Conservation (phyloP, 805 yeast species). For the Schizosaccharomyces cryophilus region DNA sequence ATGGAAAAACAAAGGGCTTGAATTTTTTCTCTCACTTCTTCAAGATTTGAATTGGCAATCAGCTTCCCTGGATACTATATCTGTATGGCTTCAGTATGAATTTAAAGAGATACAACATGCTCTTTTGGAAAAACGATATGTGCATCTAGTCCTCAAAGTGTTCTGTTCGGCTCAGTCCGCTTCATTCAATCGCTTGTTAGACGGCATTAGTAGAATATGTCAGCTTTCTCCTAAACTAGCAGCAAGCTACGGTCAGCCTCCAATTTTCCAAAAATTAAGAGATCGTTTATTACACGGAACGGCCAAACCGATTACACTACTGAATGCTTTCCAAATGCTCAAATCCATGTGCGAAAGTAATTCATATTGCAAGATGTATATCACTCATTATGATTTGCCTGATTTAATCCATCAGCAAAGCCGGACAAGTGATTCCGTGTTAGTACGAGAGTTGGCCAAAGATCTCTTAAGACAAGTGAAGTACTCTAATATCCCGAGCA, state of each 20-base stretch:
- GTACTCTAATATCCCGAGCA: background rate
- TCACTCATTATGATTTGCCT: constrained; percentile 2
- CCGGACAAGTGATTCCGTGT: constrained; percentile 6
- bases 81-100: constrained; percentile 15
- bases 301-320: constrained; percentile 5
- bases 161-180: constrained; percentile 6
- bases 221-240: constrained; percentile 6
- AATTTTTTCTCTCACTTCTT: constrained; percentile 18
- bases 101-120: constrained; percentile 7
- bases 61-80: constrained; percentile 27
- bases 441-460: constrained; percentile 9
- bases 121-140: constrained; percentile 4
- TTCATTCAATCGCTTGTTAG: constrained; percentile 7
- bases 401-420: constrained; percentile 2
- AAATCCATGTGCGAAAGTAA: constrained; percentile 6
- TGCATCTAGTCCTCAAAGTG: constrained; percentile 7
- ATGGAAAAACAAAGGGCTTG: constrained; percentile 17
- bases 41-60: constrained; percentile 34
- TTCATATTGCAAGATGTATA: background rate
- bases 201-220: constrained; percentile 7
- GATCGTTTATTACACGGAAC: constrained; percentile 5
- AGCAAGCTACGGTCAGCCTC: constrained; percentile 3
- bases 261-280: constrained; percentile 5
- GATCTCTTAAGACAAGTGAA: constrained; percentile 4
- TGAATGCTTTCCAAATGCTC: constrained; percentile 6